Evolutionary conservation across 106 monocot genomes (phyloP).

Genomic region (Allium cepa): DNA sequence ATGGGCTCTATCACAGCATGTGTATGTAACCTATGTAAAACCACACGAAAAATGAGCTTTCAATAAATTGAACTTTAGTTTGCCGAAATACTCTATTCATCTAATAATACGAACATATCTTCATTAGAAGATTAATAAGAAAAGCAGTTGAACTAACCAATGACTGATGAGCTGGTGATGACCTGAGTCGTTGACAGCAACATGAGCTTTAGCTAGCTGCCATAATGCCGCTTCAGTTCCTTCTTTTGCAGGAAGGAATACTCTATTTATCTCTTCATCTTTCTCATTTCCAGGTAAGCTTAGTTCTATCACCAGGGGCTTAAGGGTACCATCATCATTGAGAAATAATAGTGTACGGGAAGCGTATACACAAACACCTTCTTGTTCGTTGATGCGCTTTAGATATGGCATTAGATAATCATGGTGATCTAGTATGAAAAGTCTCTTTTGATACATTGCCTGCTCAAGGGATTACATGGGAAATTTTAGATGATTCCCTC

Average conservation of each 20-base stretch:
- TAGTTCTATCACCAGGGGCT: constrained; percentile 54
- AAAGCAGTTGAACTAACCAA: constrained; percentile 26
- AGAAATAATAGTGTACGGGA: constrained; percentile 54
- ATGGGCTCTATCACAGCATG: constrained; percentile 72
- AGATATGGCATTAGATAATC: constrained; percentile 66
- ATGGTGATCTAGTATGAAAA: constrained; percentile 71
- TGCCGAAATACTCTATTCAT: no score
- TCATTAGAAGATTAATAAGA: neutral
- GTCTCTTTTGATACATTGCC: constrained; percentile 41
- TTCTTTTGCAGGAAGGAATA: constrained; percentile 37
- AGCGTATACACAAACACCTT: constrained; percentile 38
- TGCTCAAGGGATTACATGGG: neutral
- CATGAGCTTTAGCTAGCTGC: constrained; percentile 62
- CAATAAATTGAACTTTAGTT: no score
- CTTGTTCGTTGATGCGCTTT: constrained; percentile 25
- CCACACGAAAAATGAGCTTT: neutral
- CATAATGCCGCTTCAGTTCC: constrained; percentile 37
- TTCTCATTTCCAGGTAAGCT: constrained; percentile 26
- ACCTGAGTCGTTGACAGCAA: constrained; percentile 61
- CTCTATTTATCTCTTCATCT: constrained; percentile 25
- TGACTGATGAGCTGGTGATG: constrained; percentile 69
- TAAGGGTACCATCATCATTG: constrained; percentile 35
- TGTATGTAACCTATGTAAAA: constrained; percentile 43
- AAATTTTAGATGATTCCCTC: no score
- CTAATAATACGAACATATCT: no score